Percentiles rank a stretch among this genome's conserved stretches.
These are phyloP conservation scores for Kernera saxatilis DNA, from an alignment of 345 rosid genomes.

Conservation along the genomic window DNA sequence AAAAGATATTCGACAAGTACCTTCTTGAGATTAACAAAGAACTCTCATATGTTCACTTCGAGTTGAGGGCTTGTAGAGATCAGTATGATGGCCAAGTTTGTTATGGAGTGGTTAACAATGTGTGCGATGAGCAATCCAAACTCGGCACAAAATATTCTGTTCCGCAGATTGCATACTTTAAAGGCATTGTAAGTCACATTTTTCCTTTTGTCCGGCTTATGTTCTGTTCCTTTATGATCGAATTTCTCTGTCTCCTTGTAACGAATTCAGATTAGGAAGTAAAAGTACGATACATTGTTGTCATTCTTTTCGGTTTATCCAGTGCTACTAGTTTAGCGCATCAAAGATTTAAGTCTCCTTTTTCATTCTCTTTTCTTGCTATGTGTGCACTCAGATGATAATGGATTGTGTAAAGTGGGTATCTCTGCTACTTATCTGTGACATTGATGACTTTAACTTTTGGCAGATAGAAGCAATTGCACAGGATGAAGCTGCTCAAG, in stretches of 20 bases:
- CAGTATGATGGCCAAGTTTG: conserved; percentile 71
- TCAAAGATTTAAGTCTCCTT: neutral
- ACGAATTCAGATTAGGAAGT: neutral
- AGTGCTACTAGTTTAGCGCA: neutral
- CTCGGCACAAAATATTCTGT: conserved; percentile 79
- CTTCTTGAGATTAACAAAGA: conserved; percentile 84
- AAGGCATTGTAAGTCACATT: conserved; percentile 61
- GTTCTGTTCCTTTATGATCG: neutral
- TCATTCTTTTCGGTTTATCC: neutral
- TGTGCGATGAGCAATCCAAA: conserved; percentile 83
- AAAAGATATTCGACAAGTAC: conserved; percentile 50
- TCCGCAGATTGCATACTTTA: conserved; percentile 78
- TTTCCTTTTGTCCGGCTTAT: neutral
- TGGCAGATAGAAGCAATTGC: conserved; percentile 70
- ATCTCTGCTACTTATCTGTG: neutral
- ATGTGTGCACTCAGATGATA: neutral
- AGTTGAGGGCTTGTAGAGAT: conserved; percentile 70
- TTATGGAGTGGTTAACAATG: conserved; percentile 78
- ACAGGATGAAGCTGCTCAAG: conserved; percentile 64
- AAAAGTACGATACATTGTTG: neutral
- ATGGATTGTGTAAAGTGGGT: neutral
- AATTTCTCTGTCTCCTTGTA: neutral
- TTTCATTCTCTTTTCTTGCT: neutral
- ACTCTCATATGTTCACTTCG: conserved; percentile 68
- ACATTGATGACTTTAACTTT: conserved; percentile 3